Conservation (phyloP, 2,329 filamentous ascomycete genomes). For the Zymoseptoria passerinii region DNA sequence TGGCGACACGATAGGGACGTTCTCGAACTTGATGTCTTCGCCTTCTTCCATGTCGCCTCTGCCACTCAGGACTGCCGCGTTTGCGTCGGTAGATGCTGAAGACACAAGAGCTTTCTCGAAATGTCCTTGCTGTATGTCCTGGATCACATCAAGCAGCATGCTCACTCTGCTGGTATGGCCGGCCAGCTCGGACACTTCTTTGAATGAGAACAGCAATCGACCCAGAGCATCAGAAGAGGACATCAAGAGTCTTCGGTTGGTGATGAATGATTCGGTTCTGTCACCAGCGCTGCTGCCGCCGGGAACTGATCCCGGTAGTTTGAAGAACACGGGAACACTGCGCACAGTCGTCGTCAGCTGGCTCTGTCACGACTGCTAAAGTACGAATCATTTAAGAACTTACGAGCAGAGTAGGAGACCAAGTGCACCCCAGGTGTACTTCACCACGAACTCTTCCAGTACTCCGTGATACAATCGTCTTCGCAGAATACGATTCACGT, state of each 20-base stretch:
- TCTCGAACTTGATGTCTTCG: slow-evolving; percentile 70
- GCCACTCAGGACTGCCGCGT: slow-evolving; percentile 72
- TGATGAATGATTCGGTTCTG: slow-evolving; percentile 62
- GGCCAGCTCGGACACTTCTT: slow-evolving; percentile 91
- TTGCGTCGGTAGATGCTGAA: slow-evolving; percentile 70
- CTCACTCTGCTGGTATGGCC: slow-evolving; percentile 92
- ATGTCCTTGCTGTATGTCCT: slow-evolving; percentile 78
- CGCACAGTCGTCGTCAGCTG: background rate
- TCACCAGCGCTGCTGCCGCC: slow-evolving; percentile 18
- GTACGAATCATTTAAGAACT: background rate
- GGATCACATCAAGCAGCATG: slow-evolving; percentile 84
- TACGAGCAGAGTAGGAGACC: slow-evolving; percentile 79
- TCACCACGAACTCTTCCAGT: slow-evolving; percentile 99
- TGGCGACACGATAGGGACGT: slow-evolving; percentile 92
- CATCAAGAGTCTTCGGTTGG: slow-evolving; percentile 82
- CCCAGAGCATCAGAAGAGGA: slow-evolving; percentile 94
- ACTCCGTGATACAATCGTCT: slow-evolving; percentile 93
- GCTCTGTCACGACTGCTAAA: background rate
- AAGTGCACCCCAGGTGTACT: slow-evolving; percentile 96
- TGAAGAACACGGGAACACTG: slow-evolving; percentile 81
- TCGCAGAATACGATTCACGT: slow-evolving; percentile 90
- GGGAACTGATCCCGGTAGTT: slow-evolving; percentile 38
- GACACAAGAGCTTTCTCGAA: slow-evolving; percentile 97
- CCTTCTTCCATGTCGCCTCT: slow-evolving; percentile 78
- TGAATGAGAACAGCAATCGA: slow-evolving; percentile 94